Base-by-base conservation (phyloP, 345 rosid species). In the Turnera subulata region DNA sequence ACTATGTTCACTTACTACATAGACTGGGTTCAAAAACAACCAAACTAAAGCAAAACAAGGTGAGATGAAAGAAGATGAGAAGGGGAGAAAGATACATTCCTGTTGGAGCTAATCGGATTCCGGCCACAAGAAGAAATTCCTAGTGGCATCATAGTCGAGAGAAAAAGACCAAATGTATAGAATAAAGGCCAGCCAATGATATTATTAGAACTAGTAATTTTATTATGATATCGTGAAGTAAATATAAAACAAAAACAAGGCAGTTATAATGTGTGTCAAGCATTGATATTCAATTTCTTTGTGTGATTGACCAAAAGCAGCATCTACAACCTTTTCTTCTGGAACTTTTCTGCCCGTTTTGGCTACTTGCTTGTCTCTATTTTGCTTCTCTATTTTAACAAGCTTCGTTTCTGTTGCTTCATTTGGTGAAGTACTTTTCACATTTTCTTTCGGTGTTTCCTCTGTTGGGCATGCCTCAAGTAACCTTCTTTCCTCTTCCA, bases 201-300 rank as follows among this genome's bases (percentile, higher is more conserved):
- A n/a, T n/a, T n/a, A n/a, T n/a, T n/a, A n/a, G n/a, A n/a, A n/a
- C n/a, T n/a, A n/a, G n/a, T n/a, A n/a, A n/a, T n/a, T n/a, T n/a
- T 29, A 29, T 29, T 29, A 29, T 8, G 35, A 33, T 8, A 63
- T 21, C 11, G 48, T 47, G 35, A 60, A 71, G 35, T 49, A 71
- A 19, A 60, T 50, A 18, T 65, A 71, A 56, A 60, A 61, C 21
- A 65, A 21, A 49, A 61, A 18, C 0, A 71, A n/a, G 59, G 65
- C 71, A 35, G 15, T 22, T 12, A 51, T 15, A n/a, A 71, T 71
- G 46, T 71, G 63, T 16, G 23, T 60, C 6, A 59, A 64, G 53
- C 61, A 59, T 22, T 56, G 61, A 14, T 60, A 65, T 14, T 64
- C 50, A 25, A 64, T 26, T 45, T 23, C 26, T 0, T 19, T 44